A percentile compares a stretch with the other conserved stretches of the same genome.
These are phyloP conservation scores for Phytophthora sansomeana DNA, from an alignment of 352 stramenopile genomes.

Conservation along the genomic window DNA sequence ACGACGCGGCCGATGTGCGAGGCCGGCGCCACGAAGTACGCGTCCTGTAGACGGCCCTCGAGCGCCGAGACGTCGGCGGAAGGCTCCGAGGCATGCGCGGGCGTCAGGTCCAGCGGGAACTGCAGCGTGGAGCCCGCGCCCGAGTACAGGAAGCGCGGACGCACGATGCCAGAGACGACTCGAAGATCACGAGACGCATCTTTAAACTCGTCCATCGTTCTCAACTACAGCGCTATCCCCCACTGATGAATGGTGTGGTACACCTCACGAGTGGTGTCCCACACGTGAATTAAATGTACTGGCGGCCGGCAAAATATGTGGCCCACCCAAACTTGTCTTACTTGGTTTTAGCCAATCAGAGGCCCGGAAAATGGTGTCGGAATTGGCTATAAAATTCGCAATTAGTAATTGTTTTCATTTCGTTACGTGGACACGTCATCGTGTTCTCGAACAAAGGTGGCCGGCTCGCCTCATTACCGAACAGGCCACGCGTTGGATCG, in stretches of 20 bases:
- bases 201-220: too few relatives aligned
- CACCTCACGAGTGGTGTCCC: too few relatives aligned
- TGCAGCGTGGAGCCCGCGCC: conserved; percentile 59
- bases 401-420: neutral
- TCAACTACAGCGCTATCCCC: too few relatives aligned
- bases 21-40: conserved; percentile 78
- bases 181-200: too few relatives aligned
- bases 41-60: conserved; percentile 37
- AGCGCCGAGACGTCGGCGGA: neutral
- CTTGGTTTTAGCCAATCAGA: too few relatives aligned
- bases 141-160: conserved; percentile 54
- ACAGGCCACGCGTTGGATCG: conserved; percentile 41
- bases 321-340: too few relatives aligned
- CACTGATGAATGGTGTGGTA: too few relatives aligned
- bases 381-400: too few relatives aligned
- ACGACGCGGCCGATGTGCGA: conserved; percentile 86
- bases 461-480: conserved; percentile 32
- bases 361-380: too few relatives aligned
- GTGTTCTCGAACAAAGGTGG: neutral
- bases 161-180: conserved; percentile 39
- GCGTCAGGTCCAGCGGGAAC: conserved; percentile 45
- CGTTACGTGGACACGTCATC: conserved; percentile 20
- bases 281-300: too few relatives aligned
- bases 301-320: too few relatives aligned
- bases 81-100: conserved; percentile 1